Evolutionary conservation across 768 basidiomycete species (phyloP).

Genomic region (Termitomyces sp.): DNA sequence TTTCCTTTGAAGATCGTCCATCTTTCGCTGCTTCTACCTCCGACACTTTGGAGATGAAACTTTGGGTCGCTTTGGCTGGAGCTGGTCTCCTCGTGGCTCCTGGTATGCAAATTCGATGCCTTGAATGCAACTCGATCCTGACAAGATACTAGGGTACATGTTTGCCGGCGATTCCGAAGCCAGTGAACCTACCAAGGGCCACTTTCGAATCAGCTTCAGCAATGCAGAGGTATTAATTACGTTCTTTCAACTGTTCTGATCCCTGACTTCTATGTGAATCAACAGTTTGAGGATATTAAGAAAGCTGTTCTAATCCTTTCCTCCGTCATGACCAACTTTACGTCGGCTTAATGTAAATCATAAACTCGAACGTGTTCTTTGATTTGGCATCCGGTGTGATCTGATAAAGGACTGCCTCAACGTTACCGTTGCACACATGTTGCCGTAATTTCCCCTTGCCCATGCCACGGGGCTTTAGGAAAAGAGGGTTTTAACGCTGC

Average conservation of each 20-base stretch:
- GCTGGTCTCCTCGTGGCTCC: slow-evolving; percentile 63
- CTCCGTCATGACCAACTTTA: slow-evolving; percentile 37
- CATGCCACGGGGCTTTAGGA: slow-evolving; percentile 5
- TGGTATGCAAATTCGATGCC: slow-evolving; percentile 32
- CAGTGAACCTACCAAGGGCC: slow-evolving; percentile 32
- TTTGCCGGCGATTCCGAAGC: slow-evolving; percentile 34
- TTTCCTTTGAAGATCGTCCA: slow-evolving; percentile 57
- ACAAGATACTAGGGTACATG: slow-evolving; percentile 27
- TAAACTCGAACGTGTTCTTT: neutral
- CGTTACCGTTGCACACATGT: slow-evolving; percentile 1
- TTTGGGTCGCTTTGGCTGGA: slow-evolving; percentile 60
- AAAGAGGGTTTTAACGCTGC: neutral
- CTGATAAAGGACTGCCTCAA: slow-evolving; percentile 7
- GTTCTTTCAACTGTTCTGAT: slow-evolving; percentile 9
- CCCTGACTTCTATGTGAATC: neutral
- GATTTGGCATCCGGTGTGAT: slow-evolving; percentile 5
- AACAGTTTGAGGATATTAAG: slow-evolving; percentile 36
- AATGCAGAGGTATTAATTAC: slow-evolving; percentile 37
- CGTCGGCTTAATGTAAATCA: neutral
- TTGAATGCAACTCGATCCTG: neutral
- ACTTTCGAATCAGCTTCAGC: slow-evolving; percentile 59
- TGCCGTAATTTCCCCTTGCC: slow-evolving; percentile 4
- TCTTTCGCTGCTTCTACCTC: slow-evolving; percentile 32
- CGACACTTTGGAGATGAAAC: slow-evolving; percentile 48
- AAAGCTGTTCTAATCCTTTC: slow-evolving; percentile 46